Conservation (phyloP, 768 basidiomycete species). For the Amanita phalloides region DNA sequence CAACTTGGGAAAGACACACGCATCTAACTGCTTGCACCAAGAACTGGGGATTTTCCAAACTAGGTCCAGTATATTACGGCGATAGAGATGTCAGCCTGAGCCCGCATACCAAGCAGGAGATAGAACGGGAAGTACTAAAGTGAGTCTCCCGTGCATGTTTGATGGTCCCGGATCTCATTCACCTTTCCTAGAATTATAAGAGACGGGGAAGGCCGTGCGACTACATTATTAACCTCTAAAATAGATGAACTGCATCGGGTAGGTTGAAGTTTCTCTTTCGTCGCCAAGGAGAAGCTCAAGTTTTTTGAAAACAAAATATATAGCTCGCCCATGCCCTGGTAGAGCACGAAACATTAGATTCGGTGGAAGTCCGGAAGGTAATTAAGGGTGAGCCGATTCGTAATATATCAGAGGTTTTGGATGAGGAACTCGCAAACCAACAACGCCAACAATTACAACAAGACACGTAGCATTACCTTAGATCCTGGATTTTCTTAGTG, state of each 20-base stretch:
- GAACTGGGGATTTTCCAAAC: slow-evolving; percentile 74
- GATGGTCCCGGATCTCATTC: slow-evolving; percentile 8
- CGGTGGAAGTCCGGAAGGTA: slow-evolving; percentile 79
- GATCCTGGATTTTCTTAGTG: neutral
- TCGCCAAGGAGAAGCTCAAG: neutral
- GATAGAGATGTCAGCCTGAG: slow-evolving; percentile 65
- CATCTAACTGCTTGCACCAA: slow-evolving; percentile 15
- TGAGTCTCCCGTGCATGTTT: slow-evolving; percentile 27
- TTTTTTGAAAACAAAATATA: neutral
- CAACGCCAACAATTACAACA: neutral
- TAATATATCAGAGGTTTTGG: slow-evolving; percentile 52
- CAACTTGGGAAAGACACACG: neutral
- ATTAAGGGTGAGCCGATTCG: slow-evolving; percentile 77
- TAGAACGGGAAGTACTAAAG: slow-evolving; percentile 81
- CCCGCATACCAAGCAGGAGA: slow-evolving; percentile 66
- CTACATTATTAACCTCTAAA: slow-evolving; percentile 49
- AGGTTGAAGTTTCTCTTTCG: slow-evolving; percentile 1
- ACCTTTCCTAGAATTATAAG: slow-evolving; percentile 46
- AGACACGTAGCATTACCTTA: neutral
- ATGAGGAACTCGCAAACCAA: slow-evolving; percentile 37
- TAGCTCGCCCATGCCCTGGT: slow-evolving; percentile 88
- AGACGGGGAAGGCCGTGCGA: slow-evolving; percentile 58
- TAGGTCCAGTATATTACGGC: slow-evolving; percentile 78
- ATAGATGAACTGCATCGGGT: slow-evolving; percentile 72
- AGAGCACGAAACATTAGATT: slow-evolving; percentile 88